Evolutionary conservation across 108 stramenopile species (phyloP).

Genomic region (Cyclotella sp.): DNA sequence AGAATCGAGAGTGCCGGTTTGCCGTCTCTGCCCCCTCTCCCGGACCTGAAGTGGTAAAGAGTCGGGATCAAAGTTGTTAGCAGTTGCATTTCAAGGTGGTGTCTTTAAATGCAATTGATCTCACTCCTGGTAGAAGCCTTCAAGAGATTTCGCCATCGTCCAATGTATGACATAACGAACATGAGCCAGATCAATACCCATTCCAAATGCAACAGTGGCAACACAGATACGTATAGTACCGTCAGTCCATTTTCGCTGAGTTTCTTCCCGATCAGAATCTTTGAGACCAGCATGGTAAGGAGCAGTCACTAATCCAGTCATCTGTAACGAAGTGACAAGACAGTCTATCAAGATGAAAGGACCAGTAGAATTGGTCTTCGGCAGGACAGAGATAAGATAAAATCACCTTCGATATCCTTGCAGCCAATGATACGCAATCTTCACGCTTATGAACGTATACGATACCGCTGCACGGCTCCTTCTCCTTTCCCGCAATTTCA

Average conservation of each 20-base stretch:
- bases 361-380: neutral
- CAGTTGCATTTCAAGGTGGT: neutral
- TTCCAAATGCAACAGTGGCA: slow-evolving; percentile 94
- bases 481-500: slow-evolving; percentile 32
- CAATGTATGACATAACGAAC: slow-evolving; percentile 93
- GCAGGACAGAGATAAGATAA: neutral
- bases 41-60: slow-evolving; percentile 22
- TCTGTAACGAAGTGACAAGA: neutral
- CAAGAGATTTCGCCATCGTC: slow-evolving; percentile 85
- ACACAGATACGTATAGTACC: slow-evolving; percentile 66
- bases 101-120: neutral
- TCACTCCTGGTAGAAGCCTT: slow-evolving; percentile 91
- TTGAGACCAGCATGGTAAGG: slow-evolving; percentile 79
- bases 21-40: slow-evolving; percentile 91
- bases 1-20: slow-evolving; percentile 76
- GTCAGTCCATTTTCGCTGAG: slow-evolving; percentile 67
- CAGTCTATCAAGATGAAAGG: neutral
- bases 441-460: slow-evolving; percentile 95
- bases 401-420: slow-evolving; percentile 33
- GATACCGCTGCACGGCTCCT: slow-evolving; percentile 80
- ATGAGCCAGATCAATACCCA: slow-evolving; percentile 88
- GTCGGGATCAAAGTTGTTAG: neutral
- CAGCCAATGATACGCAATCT: slow-evolving; percentile 64
- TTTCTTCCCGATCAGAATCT: slow-evolving; percentile 58
- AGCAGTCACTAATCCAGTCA: slow-evolving; percentile 46